phyloP scores from a whole-genome alignment of 208 protist species.

The Trypanosomatidae sp. region DNA sequence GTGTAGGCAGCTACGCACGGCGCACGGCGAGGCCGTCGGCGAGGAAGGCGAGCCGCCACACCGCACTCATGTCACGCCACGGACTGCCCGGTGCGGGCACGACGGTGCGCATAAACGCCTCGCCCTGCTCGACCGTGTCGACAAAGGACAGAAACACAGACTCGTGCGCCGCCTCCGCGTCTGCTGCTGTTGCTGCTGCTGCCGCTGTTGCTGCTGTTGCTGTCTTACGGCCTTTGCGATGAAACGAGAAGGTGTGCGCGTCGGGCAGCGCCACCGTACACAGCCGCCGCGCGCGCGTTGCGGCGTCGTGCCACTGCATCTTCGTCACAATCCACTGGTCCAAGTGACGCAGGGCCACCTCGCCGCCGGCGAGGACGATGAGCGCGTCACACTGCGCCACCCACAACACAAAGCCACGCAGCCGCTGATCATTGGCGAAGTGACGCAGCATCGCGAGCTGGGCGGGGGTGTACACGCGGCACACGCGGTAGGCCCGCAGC shows the following conservation, averaged over 20 bases:
- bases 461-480: conserved; percentile 28
- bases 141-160: conserved; percentile 62
- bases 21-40: no score
- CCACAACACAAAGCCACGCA: conserved; percentile 68
- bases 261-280: conserved; percentile 39
- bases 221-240: conserved; percentile 6
- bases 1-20: no score
- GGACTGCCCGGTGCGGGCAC: conserved; percentile 33
- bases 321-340: conserved; percentile 72
- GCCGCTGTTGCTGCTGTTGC: neutral
- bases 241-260: conserved; percentile 43
- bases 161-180: conserved; percentile 4
- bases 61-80: conserved; percentile 26
- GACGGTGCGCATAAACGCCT: conserved; percentile 34
- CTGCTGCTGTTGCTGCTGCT: neutral
- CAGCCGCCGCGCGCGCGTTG: conserved; percentile 40
- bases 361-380: conserved; percentile 50
- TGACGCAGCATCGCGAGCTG: conserved; percentile 59
- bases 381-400: conserved; percentile 39
- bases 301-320: conserved; percentile 47
- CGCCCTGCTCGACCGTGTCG: conserved; percentile 42
- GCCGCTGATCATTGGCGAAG: conserved; percentile 63
- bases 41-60: conserved; percentile 51
- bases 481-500: conserved; percentile 60
- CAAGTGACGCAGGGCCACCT: conserved; percentile 54